Evolutionary conservation across 2,329 filamentous ascomycete species (phyloP).

Genomic region (Raffaelea ambrosiae): DNA sequence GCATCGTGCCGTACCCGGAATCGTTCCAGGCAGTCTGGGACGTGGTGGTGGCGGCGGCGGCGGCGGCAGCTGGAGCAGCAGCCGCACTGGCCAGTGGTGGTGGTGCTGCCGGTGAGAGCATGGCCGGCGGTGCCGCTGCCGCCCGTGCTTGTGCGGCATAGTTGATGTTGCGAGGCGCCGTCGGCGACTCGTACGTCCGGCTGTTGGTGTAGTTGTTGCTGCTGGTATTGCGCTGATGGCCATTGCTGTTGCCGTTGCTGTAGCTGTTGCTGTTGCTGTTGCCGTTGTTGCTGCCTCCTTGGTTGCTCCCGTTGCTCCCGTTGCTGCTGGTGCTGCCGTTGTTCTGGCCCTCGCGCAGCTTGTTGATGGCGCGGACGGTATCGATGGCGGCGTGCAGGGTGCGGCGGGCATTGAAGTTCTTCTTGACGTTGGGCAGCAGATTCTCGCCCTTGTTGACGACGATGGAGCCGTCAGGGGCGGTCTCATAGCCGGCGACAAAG

Average conservation of each 20-base stretch:
- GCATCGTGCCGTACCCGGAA: constrained; percentile 40
- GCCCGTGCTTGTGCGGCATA: neutral
- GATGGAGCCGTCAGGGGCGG: constrained; percentile 1
- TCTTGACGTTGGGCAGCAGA: constrained; percentile 60
- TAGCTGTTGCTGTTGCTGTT: neutral
- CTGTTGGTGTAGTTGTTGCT: neutral
- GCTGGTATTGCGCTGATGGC: neutral
- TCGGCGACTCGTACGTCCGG: neutral
- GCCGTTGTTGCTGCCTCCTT: neutral
- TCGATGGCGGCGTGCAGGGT: constrained; percentile 64
- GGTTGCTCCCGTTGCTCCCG: constrained; percentile 14
- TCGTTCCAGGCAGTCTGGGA: constrained; percentile 27
- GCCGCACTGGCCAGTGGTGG: neutral
- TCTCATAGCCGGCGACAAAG: constrained; percentile 49
- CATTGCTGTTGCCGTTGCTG: neutral
- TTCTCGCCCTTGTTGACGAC: constrained; percentile 48
- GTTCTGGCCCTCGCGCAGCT: constrained; percentile 48
- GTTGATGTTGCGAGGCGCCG: neutral
- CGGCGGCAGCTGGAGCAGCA: neutral
- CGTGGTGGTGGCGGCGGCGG: neutral
- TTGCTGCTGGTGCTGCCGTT: neutral
- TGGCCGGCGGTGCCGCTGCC: neutral
- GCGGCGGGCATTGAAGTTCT: constrained; percentile 64
- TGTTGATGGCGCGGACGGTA: constrained; percentile 63
- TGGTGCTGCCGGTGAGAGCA: neutral